Base-by-base conservation (phyloP, 1,284 basidiomycete genomes). In the Moesziomyces aphidis region DNA sequence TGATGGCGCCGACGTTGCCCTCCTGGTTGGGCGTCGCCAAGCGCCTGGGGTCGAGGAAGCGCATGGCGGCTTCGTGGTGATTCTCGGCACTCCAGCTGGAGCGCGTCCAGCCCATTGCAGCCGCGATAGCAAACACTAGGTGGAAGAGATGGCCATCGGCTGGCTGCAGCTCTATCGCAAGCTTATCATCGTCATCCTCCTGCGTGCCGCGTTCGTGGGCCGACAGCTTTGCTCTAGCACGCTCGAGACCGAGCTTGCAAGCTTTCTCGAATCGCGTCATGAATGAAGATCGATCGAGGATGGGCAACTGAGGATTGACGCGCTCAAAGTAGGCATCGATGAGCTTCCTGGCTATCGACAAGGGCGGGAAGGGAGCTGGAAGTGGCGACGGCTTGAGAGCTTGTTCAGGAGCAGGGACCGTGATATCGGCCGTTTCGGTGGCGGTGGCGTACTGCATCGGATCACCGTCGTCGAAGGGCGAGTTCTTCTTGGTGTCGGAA, bases 51-150 rank as follows among this genome's bases (percentile, higher is more conserved):
- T 75, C 68, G 9, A 75, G 68, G 43, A 58, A 75, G 24, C 58
- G 64, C 73, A 75, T 75, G 10, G 73, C 73, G n/a, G 73, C 73
- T 43, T 75, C 73, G 58, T 75, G 73, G 34, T 75, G 73, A 23
- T 70, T 71, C 47, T 75, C 73, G 31, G 73, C 73, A 22, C 68
- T 71, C 63, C 61, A 75, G 43, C 55, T 67, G 3, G 73, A 68
- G 28, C 64, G 64, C 5, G 64, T 68, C 73, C 68, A 71, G 42
- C 68, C 64, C 68, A 75, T 75, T 13, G 73, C 73, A 10, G 73
- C 67, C 11, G 73, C 73, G 42, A 75, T 75, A 28, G 73, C 68
- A 47, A 75, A 71, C 17, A 75, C 68, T 5, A 75, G 73, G n/a
- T 75, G 73, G 36, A 75, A 75, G 24, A 75, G 73, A 26, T 75